Percentiles rank a stretch among this genome's conserved stretches.
Evolutionary conservation across 305 asterid genomes (phyloP).

Genomic region (Rubia peregrina): DNA sequence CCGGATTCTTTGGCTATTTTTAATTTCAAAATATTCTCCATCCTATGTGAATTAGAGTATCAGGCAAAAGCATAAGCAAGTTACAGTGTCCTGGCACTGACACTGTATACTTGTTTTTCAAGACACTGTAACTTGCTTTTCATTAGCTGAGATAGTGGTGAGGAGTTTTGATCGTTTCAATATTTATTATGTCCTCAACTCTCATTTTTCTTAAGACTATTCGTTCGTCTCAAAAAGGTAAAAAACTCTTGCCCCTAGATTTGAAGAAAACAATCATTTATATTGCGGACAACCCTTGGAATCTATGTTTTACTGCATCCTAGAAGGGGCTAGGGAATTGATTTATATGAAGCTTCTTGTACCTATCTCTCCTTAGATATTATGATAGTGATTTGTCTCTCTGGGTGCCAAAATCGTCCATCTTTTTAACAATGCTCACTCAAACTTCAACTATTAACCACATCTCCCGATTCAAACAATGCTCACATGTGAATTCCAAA

Average conservation of each 20-base stretch:
- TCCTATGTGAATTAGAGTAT: not conserved
- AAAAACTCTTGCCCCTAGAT: not conserved
- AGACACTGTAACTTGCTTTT: no score
- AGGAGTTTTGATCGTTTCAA: not conserved
- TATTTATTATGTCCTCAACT: no score
- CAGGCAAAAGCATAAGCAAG: not conserved
- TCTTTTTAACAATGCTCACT: no score
- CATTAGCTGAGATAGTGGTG: not conserved
- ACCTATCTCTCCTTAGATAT: not conserved
- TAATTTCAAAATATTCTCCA: not conserved
- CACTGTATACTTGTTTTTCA: no score
- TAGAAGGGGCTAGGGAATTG: not conserved
- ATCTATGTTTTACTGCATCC: not conserved
- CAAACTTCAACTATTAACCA: no score
- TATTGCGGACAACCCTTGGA: not conserved
- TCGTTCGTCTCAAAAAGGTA: not conserved
- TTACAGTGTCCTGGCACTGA: not conserved
- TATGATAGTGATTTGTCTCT: conserved; percentile 10
- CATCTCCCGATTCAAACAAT: no score
- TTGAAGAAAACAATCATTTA: not conserved
- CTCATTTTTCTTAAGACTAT: no score
- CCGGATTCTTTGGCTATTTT: not conserved
- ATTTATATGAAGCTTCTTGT: conserved; percentile 3
- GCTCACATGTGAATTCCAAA: no score
- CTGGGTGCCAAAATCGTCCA: not conserved